Evolutionary conservation across 2,329 filamentous ascomycete species (phyloP), one percentile per base, ranked within the genome.

Genomic region (Aureobasidium mangrovei): DNA sequence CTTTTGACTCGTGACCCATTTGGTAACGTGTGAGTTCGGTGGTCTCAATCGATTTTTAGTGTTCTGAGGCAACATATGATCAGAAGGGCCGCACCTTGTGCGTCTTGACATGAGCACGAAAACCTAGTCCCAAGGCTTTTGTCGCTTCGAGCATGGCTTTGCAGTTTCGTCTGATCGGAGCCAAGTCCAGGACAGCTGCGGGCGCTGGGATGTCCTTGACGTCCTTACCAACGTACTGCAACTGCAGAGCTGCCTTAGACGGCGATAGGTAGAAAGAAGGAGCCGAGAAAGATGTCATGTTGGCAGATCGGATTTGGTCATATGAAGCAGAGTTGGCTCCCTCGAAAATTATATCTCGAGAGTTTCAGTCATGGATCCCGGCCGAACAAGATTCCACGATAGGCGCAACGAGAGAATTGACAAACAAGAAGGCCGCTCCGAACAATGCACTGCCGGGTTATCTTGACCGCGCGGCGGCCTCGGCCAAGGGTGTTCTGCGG

Each of bases 91-190:
- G 54, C 69, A 84, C 85, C 74, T 93, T 93, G 68, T 93, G 88
- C 26, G 86, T 90, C 70, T 93, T 93, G 57, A 91, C 81, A 66
- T 93, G 88, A 1, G 85, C 83, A 56, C 88, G 75, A 73, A 88
- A 91, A 5, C 76, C 77, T 27, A 91, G 74, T 0, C 76, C 73
- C 10, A 91, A 69, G 47, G 71, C 70, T 39, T 76, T 66, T 10
- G 79, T 77, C 0, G 85, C 79, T 9, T 81, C 73, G 5, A 89
- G 77, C 85, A 93, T 91, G 35, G 80, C 74, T 57, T 74, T 69
- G 68, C 87, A 91, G 63, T 91, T 89, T 46, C 76, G 72, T 53
- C 78, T 73, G 27, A 88, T 71, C 40, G 84, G 82, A 3, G 81
- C 80, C 8, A 82, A 67, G 65, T 91, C 86, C 10, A 91, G 70